Base-by-base conservation (phyloP, 1,284 basidiomycete species). In the Exobasidium cylindrosporum region DNA sequence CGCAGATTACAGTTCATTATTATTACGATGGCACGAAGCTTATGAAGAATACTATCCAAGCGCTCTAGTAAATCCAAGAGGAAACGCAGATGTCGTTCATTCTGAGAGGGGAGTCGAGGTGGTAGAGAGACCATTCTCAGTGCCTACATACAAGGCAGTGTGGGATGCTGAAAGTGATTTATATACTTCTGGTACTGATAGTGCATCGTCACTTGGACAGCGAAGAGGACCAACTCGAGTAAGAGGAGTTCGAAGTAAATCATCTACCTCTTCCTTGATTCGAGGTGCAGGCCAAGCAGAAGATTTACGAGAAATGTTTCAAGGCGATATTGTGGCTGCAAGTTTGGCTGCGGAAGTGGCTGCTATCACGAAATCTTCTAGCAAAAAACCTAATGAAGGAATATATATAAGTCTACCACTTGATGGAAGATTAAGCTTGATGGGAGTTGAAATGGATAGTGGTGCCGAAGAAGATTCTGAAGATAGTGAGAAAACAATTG, bases 1-100 rank as follows among this genome's bases (percentile, higher is more conserved):
- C 57, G 62, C 70, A 68, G 86, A 89, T 79, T 92, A 92, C 70
- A 83, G 84, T 61, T 84, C 87, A 24, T 87, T 97, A 23, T 85
- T 96, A 21, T 88, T 93, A 75, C 86, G 88, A 44, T 98, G 94
- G 94, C 95, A 87, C 81, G 85, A 86, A 54, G 87, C 94, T 17
- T 97, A 95, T 75, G 92, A 96, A 81, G 86, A 83, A 45, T 86
- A 94, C 79, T 91, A 91, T 77, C 89, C 91, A 45, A 13, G 26
- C 14, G 53, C 30, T 44, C 13, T 35, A n/a, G 80, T 81, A 11
- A 75, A 81, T 1, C 71, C 76, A 26, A 80, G 76, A 2, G 52
- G 30, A 30, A 55, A 29, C 21, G 52, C 53, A 52, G 67, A 70
- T 35, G 67, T 76, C 28, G 61, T 72, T 29, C 68, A 72, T 43